Conservation (phyloP, 2,329 filamentous ascomycete species). For the Aspergillus vadensis region DNA sequence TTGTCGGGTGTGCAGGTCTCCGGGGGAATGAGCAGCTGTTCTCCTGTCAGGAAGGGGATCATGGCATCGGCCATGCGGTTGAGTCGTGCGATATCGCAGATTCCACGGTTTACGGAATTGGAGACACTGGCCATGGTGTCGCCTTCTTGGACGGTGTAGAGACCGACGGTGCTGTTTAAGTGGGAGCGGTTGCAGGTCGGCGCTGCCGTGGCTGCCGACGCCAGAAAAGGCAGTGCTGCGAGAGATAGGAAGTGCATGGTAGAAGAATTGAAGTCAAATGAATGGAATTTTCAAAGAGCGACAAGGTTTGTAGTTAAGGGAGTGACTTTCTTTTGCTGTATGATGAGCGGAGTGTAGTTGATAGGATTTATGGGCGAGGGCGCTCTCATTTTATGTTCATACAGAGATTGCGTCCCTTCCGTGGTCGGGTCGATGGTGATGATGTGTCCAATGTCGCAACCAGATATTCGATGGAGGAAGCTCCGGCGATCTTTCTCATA, state of each 20-base stretch:
- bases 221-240: not conserved
- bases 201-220: not conserved
- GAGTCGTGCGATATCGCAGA: slow-evolving; percentile 1
- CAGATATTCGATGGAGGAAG: too few species aligned
- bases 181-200: not conserved
- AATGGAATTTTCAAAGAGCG: too few species aligned
- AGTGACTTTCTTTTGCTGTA: too few species aligned
- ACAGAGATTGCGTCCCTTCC: too few species aligned
- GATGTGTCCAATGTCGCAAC: too few species aligned
- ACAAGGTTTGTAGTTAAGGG: too few species aligned
- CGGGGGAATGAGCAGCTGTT: not conserved
- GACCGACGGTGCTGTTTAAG: not conserved
- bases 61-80: slow-evolving; percentile 1
- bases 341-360: too few species aligned
- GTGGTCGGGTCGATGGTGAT: too few species aligned
- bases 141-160: not conserved
- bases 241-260: not conserved
- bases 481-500: too few species aligned
- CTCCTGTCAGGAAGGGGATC: not conserved
- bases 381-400: too few species aligned
- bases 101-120: not conserved
- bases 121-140: not conserved
- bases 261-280: not conserved
- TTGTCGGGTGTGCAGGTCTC: not conserved
- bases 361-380: too few species aligned